Base-by-base conservation (phyloP, 257 asterid species). In the Mentha longifolia region DNA sequence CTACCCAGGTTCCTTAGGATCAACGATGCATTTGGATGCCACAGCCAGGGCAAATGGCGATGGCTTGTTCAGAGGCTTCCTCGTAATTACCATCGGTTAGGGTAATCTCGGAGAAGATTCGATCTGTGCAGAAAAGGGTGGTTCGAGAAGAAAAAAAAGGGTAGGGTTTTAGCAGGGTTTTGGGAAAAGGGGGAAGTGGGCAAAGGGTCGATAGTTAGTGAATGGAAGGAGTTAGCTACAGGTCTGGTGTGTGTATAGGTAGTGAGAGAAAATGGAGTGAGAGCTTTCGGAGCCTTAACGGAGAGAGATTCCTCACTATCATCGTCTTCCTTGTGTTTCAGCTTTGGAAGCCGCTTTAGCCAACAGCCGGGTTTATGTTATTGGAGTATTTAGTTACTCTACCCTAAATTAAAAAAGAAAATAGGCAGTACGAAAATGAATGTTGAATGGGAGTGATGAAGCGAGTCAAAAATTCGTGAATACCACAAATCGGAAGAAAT, bases 21-120 rank as follows among this genome's bases (percentile, higher is more conserved):
- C 97, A 70, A 72, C 74, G n/a, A n/a, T 94, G 99, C 95, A 89
- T 86, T 10, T 79, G 83, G 35, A 89, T 88, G 39, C 96, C 97
- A 67, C 97, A 94, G 64, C 97, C 97, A 56, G 88, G 92, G 81
- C 97, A 91, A 68, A 94, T 64, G 71, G 73, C 77, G 75, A 75
- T 71, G 66, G 65, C 70, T 5, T 46, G 65, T 4, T 81, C 81
- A 61, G 76, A 25, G 6, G 78, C 64, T 66, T 89, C 96, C 20
- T 89, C 96, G 80, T 81, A 94, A 72, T 94, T 91, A 6, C 99
- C 97, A 80, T 91, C 95, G 43, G 78, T 77, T 33, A 88, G 42
- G 83, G 76, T 22, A 81, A 71, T 20, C 54, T 45, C 8, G 81
- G 55, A 6, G 65, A 77, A 52, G 82, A 67, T 19, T 67, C 43